Evolutionary conservation across 1,284 basidiomycete genomes (phyloP).

Genomic region (Anthracocystis panici-leucophaei): DNA sequence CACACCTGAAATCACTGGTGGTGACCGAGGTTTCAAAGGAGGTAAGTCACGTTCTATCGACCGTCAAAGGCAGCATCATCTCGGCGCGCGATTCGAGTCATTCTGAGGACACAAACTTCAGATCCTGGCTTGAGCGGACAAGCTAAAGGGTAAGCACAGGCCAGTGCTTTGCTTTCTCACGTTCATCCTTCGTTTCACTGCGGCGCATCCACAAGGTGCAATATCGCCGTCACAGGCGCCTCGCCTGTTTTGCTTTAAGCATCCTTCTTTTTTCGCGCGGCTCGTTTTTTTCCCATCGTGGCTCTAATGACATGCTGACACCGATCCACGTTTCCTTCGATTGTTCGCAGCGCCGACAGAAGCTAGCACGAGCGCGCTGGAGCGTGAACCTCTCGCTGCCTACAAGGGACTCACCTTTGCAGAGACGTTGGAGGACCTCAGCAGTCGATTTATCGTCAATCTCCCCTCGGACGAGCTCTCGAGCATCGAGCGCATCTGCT

Average conservation of each 20-base stretch:
- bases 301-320: constrained; percentile 12
- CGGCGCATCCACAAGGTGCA: constrained; percentile 5
- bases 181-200: constrained; percentile 30
- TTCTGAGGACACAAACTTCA: neutral
- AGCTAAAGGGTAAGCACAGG: constrained; percentile 54
- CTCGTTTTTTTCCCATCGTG: neutral
- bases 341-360: constrained; percentile 22
- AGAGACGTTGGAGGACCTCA: constrained; percentile 70
- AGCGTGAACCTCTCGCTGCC: constrained; percentile 40
- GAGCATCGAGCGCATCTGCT: constrained; percentile 92
- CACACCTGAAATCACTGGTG: constrained; percentile 66
- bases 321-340: neutral
- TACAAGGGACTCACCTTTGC: constrained; percentile 58
- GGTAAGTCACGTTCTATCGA: constrained; percentile 42
- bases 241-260: constrained; percentile 8
- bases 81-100: neutral
- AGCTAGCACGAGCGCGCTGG: constrained; percentile 39
- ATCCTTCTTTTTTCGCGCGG: constrained; percentile 3
- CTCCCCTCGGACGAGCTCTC: constrained; percentile 92
- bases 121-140: constrained; percentile 6
- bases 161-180: constrained; percentile 40
- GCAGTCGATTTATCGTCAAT: constrained; percentile 90
- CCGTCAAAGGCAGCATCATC: constrained; percentile 1
- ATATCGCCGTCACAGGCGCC: constrained; percentile 2
- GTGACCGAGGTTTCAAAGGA: constrained; percentile 66